These are phyloP conservation scores for Fusarium circinatum DNA, from an alignment of 2,329 filamentous ascomycete genomes.

Conservation along the genomic window DNA sequence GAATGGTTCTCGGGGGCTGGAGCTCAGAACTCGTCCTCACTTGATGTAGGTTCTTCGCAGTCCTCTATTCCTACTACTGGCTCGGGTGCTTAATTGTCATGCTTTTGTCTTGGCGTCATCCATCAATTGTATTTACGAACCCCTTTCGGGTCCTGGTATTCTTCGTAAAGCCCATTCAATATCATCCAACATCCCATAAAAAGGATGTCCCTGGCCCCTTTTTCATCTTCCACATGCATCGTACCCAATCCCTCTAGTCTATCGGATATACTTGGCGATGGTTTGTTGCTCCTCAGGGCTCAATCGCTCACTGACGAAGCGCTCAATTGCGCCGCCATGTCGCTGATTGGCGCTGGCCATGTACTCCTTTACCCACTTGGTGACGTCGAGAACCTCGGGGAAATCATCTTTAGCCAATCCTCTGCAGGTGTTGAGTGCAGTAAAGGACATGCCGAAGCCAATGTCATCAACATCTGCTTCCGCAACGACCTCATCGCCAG, in stretches of 20 bases:
- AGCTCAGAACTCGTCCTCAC: neutral
- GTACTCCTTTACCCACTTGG: conserved; percentile 86
- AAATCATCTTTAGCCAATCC: conserved; percentile 80
- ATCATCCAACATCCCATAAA: neutral
- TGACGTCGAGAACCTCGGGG: conserved; percentile 82
- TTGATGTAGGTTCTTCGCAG: neutral
- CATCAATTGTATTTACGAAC: conserved; percentile 17
- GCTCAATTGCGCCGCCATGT: conserved; percentile 75
- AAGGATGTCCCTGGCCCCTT: neutral
- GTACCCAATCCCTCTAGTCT: neutral
- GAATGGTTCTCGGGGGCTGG: neutral
- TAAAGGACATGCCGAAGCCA: conserved; percentile 94
- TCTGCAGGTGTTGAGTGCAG: conserved; percentile 90
- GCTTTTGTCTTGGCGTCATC: neutral
- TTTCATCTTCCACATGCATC: conserved; percentile 6
- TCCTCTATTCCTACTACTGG: conserved; percentile 10
- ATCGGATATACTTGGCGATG: conserved; percentile 63
- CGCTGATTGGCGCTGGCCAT: conserved; percentile 80
- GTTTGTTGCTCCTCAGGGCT: conserved; percentile 67
- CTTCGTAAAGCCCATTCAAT: conserved; percentile 10
- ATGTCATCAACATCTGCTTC: conserved; percentile 96
- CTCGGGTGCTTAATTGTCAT: neutral
- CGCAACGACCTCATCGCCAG: conserved; percentile 79
- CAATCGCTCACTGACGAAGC: conserved; percentile 78
- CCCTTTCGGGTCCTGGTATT: conserved; percentile 28